These are phyloP conservation scores for Phoma sp. DNA, from an alignment of 2,329 filamentous ascomycete species.

Conservation along the genomic window DNA sequence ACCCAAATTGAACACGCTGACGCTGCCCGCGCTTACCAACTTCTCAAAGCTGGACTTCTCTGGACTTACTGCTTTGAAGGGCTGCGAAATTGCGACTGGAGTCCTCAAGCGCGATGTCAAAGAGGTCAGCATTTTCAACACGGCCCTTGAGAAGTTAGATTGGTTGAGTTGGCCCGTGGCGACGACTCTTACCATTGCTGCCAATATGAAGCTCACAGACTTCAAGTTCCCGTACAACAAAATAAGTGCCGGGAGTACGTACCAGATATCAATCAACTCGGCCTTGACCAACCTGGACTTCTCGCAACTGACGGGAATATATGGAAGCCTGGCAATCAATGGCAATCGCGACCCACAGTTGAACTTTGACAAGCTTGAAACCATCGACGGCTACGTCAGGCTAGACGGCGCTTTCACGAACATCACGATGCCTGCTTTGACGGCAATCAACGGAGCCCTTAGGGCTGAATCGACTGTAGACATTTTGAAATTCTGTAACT, in stretches of 20 bases:
- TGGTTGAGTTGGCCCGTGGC: slow-evolving; percentile 34
- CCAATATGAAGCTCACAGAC: slow-evolving; percentile 22
- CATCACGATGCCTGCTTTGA: slow-evolving; percentile 29
- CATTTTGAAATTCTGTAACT: slow-evolving; percentile 24
- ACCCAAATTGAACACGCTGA: slow-evolving; percentile 25
- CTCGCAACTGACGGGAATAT: slow-evolving; percentile 17
- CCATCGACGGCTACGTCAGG: slow-evolving; percentile 27
- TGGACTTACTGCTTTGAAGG: slow-evolving; percentile 18
- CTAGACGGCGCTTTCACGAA: slow-evolving; percentile 26
- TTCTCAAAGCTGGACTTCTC: slow-evolving; percentile 22
- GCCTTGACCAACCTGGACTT: slow-evolving; percentile 18
- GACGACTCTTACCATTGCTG: slow-evolving; percentile 21
- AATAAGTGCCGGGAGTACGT: slow-evolving; percentile 23
- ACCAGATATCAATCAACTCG: slow-evolving; percentile 22
- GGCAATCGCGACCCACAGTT: slow-evolving; percentile 15
- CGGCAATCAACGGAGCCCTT: slow-evolving; percentile 23
- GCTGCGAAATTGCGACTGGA: slow-evolving; percentile 19
- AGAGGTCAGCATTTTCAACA: slow-evolving; percentile 27
- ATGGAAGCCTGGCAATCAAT: slow-evolving; percentile 24
- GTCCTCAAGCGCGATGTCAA: slow-evolving; percentile 19
- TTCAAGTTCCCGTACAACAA: slow-evolving; percentile 24
- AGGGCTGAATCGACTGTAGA: slow-evolving; percentile 23
- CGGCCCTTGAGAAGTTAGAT: slow-evolving; percentile 25
- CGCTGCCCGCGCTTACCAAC: slow-evolving; percentile 24
- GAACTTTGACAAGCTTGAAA: slow-evolving; percentile 23